These are phyloP conservation scores for Oryza rufipogon DNA, from an alignment of 176 grass and related monocot genomes.

Conservation along the genomic window DNA sequence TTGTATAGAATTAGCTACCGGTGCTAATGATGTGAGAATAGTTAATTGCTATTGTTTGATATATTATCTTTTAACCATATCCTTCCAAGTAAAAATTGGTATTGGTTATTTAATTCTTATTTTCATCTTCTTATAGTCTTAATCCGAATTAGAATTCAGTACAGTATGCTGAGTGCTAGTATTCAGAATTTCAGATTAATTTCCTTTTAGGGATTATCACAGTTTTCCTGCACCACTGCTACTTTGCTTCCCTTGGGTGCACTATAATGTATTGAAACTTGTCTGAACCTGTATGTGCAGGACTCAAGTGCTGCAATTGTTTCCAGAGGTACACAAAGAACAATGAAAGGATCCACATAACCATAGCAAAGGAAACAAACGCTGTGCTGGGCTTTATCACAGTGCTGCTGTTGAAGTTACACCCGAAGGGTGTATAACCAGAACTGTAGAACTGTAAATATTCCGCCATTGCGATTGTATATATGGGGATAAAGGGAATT, in stretches of 20 bases:
- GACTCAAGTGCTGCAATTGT: constrained; percentile 62
- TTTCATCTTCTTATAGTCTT: not conserved
- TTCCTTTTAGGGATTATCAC: not conserved
- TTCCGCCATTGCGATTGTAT: constrained; percentile 15
- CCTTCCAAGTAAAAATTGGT: not conserved
- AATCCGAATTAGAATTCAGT: not conserved
- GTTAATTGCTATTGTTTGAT: too few species aligned
- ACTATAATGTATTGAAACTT: not conserved
- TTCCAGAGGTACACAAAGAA: constrained; percentile 60
- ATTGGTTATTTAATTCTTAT: not conserved
- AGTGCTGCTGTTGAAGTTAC: not conserved
- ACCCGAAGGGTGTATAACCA: not conserved
- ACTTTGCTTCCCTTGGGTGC: not conserved
- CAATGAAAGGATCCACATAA: constrained; percentile 50
- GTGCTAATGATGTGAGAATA: constrained; percentile 1
- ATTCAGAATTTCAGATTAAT: not conserved
- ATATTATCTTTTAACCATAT: not conserved
- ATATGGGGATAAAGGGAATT: not conserved
- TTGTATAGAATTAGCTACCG: not conserved
- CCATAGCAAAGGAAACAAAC: constrained; percentile 24
- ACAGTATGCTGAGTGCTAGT: not conserved
- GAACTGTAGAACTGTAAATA: constrained; percentile 42
- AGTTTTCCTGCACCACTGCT: not conserved
- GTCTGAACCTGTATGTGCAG: constrained; percentile 46
- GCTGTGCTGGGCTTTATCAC: constrained; percentile 1